Base-by-base conservation (phyloP, 768 basidiomycete genomes). In the Naganishia onofrii region DNA sequence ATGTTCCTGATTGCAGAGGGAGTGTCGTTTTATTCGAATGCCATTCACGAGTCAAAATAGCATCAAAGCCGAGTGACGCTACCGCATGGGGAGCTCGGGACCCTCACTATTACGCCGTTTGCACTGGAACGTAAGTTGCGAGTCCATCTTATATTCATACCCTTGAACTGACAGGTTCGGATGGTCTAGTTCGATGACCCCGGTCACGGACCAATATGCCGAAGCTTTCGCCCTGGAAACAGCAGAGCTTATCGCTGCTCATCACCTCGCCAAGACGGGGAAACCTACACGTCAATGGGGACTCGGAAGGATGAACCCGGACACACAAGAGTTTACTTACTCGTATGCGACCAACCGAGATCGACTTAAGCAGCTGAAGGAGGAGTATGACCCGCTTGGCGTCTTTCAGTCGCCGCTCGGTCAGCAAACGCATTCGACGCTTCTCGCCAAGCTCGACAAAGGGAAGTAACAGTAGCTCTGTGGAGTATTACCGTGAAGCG, bases 91-190 rank as follows among this genome's bases (percentile, higher is more conserved):
- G 32, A 36, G 57, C 57, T 15, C 29, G 57, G 57, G 57, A 58
- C n/a, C 57, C 57, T 31, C 57, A 58, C 21, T 58, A 58, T 34
- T 58, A 58, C 23, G 57, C 32, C 34, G 57, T 58, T 23, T 58
- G 57, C 32, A 58, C 57, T 4, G 57, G 57, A 38, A 34, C 57
- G 57, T 58, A 23, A 58, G 57, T 58, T 34, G n/a, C 34, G 19
- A 51, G 48, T 21, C n/a, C n/a, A n/a, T n/a, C n/a, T n/a, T n/a
- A n/a, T n/a, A n/a, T n/a, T n/a, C n/a, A n/a, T n/a, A n/a, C n/a
- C n/a, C n/a, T n/a, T n/a, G n/a, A 26, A 23, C 34, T 58, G 31
- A 34, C 32, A n/a, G 12, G 57, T 38, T 38, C 9, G 12, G 34
- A 3, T 34, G 12, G 8, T 34, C 7, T n/a, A 58, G 57, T 3